These are phyloP conservation scores for Diaporthe capsici DNA, from an alignment of 2,329 filamentous ascomycete species.

Conservation along the genomic window DNA sequence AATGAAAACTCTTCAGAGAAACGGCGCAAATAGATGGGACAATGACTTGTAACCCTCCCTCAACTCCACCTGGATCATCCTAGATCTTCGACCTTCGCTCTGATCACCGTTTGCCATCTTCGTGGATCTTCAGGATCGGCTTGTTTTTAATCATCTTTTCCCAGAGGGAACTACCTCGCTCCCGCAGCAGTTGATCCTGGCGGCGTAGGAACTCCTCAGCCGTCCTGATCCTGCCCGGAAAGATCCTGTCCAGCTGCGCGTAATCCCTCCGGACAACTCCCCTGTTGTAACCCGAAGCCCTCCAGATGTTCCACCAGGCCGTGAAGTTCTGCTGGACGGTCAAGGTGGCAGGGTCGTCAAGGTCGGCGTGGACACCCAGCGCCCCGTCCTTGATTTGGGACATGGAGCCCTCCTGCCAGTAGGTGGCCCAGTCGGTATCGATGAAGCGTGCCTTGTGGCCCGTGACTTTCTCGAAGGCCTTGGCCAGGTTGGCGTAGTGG, in stretches of 20 bases:
- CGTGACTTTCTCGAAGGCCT: constrained; percentile 50
- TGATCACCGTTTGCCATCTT: background rate
- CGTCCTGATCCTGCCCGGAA: constrained; percentile 12
- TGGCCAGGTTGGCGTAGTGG: constrained; percentile 48
- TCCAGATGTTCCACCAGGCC: constrained; percentile 39
- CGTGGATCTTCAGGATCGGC: constrained; percentile 26
- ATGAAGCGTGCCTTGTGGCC: constrained; percentile 49
- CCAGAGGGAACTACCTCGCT: constrained; percentile 19
- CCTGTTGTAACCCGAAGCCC: constrained; percentile 26
- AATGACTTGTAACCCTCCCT: background rate
- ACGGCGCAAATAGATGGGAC: background rate
- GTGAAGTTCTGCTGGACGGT: constrained; percentile 48
- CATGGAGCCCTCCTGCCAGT: constrained; percentile 9
- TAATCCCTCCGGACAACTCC: constrained; percentile 37
- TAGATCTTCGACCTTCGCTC: background rate
- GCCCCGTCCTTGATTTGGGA: background rate
- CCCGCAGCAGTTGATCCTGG: constrained; percentile 11
- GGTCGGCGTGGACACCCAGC: constrained; percentile 6
- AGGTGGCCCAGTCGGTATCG: constrained; percentile 39
- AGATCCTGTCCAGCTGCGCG: constrained; percentile 34
- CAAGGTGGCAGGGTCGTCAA: constrained; percentile 36
- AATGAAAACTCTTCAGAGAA: background rate
- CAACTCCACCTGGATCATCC: too few relatives aligned
- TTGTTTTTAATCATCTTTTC: constrained; percentile 27
- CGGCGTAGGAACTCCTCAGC: constrained; percentile 32